Conservation (phyloP, 257 asterid species). For the Gentiana straminea region DNA sequence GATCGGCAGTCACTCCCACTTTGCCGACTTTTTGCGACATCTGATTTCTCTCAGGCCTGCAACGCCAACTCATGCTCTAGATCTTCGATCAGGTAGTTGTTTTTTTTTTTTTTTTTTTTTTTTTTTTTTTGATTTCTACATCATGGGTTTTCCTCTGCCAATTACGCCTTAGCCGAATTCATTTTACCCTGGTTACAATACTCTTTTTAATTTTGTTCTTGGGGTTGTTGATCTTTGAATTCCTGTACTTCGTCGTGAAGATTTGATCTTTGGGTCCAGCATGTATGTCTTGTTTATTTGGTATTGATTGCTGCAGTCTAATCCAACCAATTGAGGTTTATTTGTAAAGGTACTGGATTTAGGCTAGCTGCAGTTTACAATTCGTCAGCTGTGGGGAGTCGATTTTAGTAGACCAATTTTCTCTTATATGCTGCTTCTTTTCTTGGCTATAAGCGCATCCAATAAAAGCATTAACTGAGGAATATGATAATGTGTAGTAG, state of each 20-base stretch:
- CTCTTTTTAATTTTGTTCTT: not conserved
- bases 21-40: not conserved
- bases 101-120: not conserved
- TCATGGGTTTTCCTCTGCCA: not conserved
- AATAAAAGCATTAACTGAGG: no score
- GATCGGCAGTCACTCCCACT: no score
- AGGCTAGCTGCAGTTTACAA: no score
- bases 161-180: not conserved
- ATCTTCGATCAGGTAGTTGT: conserved; percentile 34
- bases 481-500: no score
- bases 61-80: not conserved
- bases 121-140: not conserved
- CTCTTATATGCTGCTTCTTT: no score
- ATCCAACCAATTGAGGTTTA: no score
- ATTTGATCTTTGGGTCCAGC: not conserved
- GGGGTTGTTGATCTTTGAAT: not conserved
- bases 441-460: no score
- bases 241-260: not conserved
- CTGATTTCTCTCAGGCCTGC: not conserved
- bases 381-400: no score
- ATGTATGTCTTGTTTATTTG: no score
- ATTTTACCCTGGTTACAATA: not conserved
- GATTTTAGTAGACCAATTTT: no score
- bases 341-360: no score
- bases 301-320: no score